Evolutionary conservation across 495 filamentous ascomycete species (phyloP).

Genomic region (Bacidia rubella): DNA sequence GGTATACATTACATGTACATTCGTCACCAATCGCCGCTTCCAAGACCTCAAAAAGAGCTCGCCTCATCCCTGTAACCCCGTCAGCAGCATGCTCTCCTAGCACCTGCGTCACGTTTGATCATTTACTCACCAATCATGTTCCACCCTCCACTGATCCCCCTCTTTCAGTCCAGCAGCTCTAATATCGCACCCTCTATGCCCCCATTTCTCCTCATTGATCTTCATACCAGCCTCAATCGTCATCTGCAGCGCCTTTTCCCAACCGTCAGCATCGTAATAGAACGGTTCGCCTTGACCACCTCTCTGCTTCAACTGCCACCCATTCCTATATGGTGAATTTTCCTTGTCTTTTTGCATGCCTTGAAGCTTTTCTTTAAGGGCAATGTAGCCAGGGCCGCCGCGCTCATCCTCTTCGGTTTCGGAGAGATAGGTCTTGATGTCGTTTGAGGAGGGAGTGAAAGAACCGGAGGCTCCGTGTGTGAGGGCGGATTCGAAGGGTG

Average conservation of each 20-base stretch:
- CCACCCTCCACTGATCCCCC: conserved; percentile 36
- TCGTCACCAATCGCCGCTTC: too few species aligned
- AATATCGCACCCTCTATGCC: conserved; percentile 40
- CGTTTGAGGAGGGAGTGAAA: background rate
- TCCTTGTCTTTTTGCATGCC: conserved; percentile 26
- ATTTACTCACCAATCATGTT: conserved; percentile 28
- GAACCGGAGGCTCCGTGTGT: background rate
- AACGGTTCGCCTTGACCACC: conserved; percentile 49
- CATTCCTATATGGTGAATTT: conserved; percentile 33
- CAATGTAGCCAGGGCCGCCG: conserved; percentile 10
- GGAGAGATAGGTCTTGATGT: conserved; percentile 9
- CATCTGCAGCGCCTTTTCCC: conserved; percentile 37
- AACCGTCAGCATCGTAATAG: conserved; percentile 39
- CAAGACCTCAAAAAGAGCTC: too few species aligned
- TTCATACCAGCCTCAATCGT: conserved; percentile 37
- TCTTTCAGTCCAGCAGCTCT: conserved; percentile 25
- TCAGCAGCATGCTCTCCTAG: too few species aligned
- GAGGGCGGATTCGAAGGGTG: background rate
- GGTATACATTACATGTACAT: too few species aligned
- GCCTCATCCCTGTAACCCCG: too few species aligned
- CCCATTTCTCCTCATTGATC: conserved; percentile 47
- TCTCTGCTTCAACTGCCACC: conserved; percentile 43
- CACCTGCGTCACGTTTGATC: too few species aligned
- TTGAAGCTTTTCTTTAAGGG: conserved; percentile 24
- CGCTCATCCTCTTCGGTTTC: conserved; percentile 10